Evolutionary conservation across 306 rosid genomes (phyloP).

Genomic region (Cucurbita pepo): DNA sequence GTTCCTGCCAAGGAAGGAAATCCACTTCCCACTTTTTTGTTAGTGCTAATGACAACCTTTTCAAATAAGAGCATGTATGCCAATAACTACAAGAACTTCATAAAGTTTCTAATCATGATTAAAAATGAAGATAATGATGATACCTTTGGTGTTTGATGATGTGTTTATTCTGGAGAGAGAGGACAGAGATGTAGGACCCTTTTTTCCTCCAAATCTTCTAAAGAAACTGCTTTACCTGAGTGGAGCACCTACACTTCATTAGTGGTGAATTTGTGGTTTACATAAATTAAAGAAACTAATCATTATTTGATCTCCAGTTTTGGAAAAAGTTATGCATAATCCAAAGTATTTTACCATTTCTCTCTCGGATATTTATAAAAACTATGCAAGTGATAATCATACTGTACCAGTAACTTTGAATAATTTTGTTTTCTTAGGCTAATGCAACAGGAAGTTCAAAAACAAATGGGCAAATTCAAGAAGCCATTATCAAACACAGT

Average conservation of each 20-base stretch:
- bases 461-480: not conserved
- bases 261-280: conserved; percentile 4
- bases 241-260: conserved; percentile 10
- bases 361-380: not conserved
- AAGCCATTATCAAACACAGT: not conserved
- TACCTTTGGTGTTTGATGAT: conserved; percentile 7
- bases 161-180: not conserved
- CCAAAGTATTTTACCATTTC: not conserved
- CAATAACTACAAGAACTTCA: not conserved
- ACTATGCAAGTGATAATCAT: not conserved
- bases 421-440: too few species aligned
- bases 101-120: conserved; percentile 1
- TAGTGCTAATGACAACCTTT: not conserved
- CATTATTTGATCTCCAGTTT: conserved; percentile 4
- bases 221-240: conserved; percentile 4
- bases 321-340: not conserved
- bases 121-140: not conserved
- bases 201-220: not conserved
- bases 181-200: not conserved
- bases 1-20: conserved; percentile 2
- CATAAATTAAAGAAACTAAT: not conserved
- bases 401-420: not conserved
- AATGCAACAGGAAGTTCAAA: not conserved
- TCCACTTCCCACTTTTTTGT: not conserved
- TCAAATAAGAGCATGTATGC: conserved; percentile 2